phyloP scores from a whole-genome alignment of 2,329 filamentous ascomycete genomes.

The Penicillium sp. region DNA sequence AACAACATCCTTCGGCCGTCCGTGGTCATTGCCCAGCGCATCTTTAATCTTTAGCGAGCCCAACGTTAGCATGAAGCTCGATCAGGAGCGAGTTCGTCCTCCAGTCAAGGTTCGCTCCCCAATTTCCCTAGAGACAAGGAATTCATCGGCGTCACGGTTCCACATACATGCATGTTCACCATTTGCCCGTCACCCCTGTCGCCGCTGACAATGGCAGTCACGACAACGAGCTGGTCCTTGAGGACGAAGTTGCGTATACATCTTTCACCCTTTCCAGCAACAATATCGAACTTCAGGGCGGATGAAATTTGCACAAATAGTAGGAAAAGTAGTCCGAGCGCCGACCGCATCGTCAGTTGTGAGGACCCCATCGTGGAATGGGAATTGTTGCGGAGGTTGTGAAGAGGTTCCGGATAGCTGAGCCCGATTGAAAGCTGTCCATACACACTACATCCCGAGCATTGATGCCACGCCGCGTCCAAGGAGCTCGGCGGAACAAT shows the following conservation, averaged over 20 bases:
- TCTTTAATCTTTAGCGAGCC: constrained; percentile 76
- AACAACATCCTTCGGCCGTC: constrained; percentile 83
- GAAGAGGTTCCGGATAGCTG: constrained; percentile 25
- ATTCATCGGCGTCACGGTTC: background rate
- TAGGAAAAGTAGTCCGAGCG: constrained; percentile 39
- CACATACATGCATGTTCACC: constrained; percentile 86
- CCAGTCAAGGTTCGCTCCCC: background rate
- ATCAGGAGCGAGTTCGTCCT: constrained; percentile 9
- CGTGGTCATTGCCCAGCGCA: constrained; percentile 94
- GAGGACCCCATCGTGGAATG: constrained; percentile 37
- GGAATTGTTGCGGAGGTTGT: constrained; percentile 23
- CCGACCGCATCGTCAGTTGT: constrained; percentile 35
- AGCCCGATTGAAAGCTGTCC: constrained; percentile 31
- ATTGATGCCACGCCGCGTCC: constrained; percentile 44
- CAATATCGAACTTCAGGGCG: constrained; percentile 92
- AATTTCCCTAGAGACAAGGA: background rate
- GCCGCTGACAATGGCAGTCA: constrained; percentile 88
- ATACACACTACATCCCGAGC: constrained; percentile 26
- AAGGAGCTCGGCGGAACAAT: constrained; percentile 36
- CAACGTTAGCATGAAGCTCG: constrained; percentile 19
- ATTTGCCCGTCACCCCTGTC: constrained; percentile 86
- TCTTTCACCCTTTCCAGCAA: constrained; percentile 75
- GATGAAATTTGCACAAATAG: constrained; percentile 47
- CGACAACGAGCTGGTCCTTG: constrained; percentile 90
- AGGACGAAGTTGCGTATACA: constrained; percentile 97